These are phyloP conservation scores for Plantago elongata DNA, from an alignment of 257 asterid species.

Conservation along the genomic window DNA sequence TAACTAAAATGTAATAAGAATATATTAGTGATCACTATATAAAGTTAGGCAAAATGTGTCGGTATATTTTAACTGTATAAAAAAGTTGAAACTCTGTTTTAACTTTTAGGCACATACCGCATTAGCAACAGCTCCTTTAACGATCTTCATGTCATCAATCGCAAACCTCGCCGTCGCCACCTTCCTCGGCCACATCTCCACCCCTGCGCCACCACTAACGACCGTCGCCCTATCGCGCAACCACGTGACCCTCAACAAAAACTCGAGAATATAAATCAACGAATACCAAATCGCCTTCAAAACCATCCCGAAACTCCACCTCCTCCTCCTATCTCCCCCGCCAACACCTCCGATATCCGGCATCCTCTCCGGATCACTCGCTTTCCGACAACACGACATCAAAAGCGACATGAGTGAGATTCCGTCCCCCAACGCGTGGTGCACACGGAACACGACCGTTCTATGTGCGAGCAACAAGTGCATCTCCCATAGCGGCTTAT, in stretches of 20 bases:
- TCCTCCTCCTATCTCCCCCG: neutral
- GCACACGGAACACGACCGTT: conserved; percentile 48
- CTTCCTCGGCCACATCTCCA: conserved; percentile 55
- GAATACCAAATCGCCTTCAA: conserved; percentile 36
- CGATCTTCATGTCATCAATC: conserved; percentile 44
- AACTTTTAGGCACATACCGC: conserved; percentile 30
- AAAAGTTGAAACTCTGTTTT: no score
- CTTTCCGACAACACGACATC: conserved; percentile 48
- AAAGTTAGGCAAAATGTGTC: no score
- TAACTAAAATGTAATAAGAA: no score
- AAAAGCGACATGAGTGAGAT: conserved; percentile 60
- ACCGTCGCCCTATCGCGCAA: conserved; percentile 35
- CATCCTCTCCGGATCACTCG: conserved; percentile 34
- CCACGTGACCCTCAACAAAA: conserved; percentile 34
- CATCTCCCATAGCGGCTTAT: conserved; percentile 77
- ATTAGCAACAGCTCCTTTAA: conserved; percentile 34
- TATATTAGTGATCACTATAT: no score
- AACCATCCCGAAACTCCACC: conserved; percentile 27
- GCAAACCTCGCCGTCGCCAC: conserved; percentile 44
- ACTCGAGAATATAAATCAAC: conserved; percentile 28
- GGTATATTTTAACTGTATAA: no score
- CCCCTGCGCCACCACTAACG: conserved; percentile 53
- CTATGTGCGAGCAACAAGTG: conserved; percentile 59
- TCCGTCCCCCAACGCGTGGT: conserved; percentile 88
- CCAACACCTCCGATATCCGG: conserved; percentile 29